Evolutionary conservation across 1,284 basidiomycete genomes (phyloP).

Genomic region (Rhizoctonia solani): DNA sequence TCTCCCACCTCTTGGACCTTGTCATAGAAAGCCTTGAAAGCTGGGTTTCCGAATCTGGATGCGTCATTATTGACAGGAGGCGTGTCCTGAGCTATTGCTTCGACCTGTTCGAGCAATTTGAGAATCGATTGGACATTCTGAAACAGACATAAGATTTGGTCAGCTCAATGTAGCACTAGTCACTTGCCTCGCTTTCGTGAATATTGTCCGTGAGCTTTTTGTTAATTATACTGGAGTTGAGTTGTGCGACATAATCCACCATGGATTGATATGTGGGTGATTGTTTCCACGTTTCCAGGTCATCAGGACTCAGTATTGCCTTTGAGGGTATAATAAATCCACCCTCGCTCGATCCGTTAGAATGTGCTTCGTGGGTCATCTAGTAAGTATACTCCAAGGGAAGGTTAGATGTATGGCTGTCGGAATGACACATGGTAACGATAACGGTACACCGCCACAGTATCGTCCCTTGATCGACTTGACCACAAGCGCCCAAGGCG

Average conservation of each 20-base stretch:
- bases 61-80: slow-evolving; percentile 90
- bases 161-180: neutral
- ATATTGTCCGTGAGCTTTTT: slow-evolving; percentile 75
- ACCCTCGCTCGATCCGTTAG: neutral
- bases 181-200: slow-evolving; percentile 59
- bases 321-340: slow-evolving; percentile 55
- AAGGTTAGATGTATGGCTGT: neutral
- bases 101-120: slow-evolving; percentile 66
- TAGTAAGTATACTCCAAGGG: neutral
- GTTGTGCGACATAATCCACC: slow-evolving; percentile 69
- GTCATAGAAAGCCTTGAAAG: slow-evolving; percentile 92
- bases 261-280: slow-evolving; percentile 75
- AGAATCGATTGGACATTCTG: slow-evolving; percentile 63
- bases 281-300: slow-evolving; percentile 81
- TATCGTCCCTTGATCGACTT: too few species aligned
- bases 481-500: too few species aligned
- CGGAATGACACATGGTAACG: too few species aligned
- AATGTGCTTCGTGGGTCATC: slow-evolving; percentile 5
- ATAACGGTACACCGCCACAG: too few species aligned
- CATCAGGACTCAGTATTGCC: slow-evolving; percentile 76
- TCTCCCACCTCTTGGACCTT: slow-evolving; percentile 66
- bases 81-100: slow-evolving; percentile 65
- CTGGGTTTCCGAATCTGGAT: slow-evolving; percentile 96
- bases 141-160: neutral
- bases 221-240: slow-evolving; percentile 80